Percentiles rank a stretch among this genome's conserved stretches.
Conservation (phyloP, 2,329 filamentous ascomycete species). For the Colletotrichum sojae region DNA sequence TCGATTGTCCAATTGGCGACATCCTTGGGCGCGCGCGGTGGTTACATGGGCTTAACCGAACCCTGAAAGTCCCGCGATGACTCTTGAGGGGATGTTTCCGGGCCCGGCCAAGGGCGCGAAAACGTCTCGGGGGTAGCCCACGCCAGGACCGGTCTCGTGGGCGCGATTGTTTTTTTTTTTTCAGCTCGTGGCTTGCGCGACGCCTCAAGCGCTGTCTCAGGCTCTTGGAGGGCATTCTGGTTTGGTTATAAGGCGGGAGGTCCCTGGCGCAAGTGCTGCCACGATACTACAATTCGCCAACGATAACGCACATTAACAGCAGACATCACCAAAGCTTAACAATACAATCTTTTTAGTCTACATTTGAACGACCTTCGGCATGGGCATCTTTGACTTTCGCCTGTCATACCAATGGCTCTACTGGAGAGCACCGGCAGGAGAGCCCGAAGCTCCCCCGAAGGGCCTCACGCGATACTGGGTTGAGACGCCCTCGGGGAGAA, state of each 20-base stretch:
- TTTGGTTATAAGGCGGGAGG: slow-evolving; percentile 1
- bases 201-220: slow-evolving; percentile 6
- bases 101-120: slow-evolving; percentile 19
- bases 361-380: background rate
- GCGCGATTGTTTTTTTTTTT: slow-evolving; percentile 3
- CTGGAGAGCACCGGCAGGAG: slow-evolving; percentile 47
- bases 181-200: slow-evolving; percentile 22
- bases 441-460: slow-evolving; percentile 51
- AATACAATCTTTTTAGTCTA: background rate
- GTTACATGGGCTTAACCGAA: slow-evolving; percentile 2
- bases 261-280: slow-evolving; percentile 5
- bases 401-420: slow-evolving; percentile 51
- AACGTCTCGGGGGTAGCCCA: slow-evolving; percentile 27
- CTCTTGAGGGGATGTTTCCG: background rate
- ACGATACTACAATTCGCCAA: background rate
- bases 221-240: too few relatives aligned
- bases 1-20: slow-evolving; percentile 30
- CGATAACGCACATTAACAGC: background rate
- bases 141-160: background rate
- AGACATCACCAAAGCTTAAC: background rate
- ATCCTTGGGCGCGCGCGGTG: background rate
- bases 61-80: slow-evolving; percentile 35
- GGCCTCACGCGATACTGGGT: slow-evolving; percentile 61
- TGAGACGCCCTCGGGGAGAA: slow-evolving; percentile 57
- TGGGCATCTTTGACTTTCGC: slow-evolving; percentile 46